Percentiles rank a stretch among this genome's conserved stretches.
These are phyloP conservation scores for Monosporascus sp. DNA, from an alignment of 2,329 filamentous ascomycete species.

Conservation along the genomic window DNA sequence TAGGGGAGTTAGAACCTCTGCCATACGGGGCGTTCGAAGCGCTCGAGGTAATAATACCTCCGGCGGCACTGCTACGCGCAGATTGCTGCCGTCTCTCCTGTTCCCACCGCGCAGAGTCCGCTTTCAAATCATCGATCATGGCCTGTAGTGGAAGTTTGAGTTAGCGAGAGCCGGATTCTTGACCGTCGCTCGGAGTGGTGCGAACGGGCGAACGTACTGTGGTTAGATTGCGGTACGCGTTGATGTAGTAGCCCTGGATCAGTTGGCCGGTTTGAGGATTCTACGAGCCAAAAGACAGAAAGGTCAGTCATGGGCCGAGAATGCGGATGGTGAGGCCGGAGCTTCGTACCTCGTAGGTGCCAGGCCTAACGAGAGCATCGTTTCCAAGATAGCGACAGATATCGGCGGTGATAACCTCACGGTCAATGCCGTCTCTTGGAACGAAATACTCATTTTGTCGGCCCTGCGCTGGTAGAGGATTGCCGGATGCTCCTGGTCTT, in stretches of 20 bases:
- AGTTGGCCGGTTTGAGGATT: conserved; percentile 53
- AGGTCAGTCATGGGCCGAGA: conserved; percentile 13
- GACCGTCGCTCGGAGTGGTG: neutral
- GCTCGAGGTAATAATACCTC: conserved; percentile 55
- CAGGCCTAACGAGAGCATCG: conserved; percentile 72
- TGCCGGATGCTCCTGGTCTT: conserved; percentile 29
- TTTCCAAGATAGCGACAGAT: conserved; percentile 81
- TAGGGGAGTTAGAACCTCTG: conserved; percentile 55
- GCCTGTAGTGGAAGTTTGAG: conserved; percentile 36
- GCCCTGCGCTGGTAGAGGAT: conserved; percentile 34
- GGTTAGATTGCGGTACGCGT: conserved; percentile 72
- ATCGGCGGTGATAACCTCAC: conserved; percentile 78
- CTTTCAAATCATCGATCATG: conserved; percentile 59
- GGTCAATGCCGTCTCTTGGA: conserved; percentile 73
- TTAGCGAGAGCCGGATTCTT: conserved; percentile 10
- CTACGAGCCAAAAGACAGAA: conserved; percentile 27
- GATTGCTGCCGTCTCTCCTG: conserved; percentile 53
- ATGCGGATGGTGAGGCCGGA: conserved; percentile 8
- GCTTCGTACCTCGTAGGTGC: conserved; percentile 61
- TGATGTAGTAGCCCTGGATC: conserved; percentile 70
- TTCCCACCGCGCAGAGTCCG: conserved; percentile 58
- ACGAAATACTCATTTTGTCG: conserved; percentile 77
- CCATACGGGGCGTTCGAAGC: conserved; percentile 41
- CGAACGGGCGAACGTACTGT: conserved; percentile 49
- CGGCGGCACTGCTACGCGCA: conserved; percentile 45